Base-by-base conservation (phyloP, 768 basidiomycete genomes). In the Calocybe cyanea region DNA sequence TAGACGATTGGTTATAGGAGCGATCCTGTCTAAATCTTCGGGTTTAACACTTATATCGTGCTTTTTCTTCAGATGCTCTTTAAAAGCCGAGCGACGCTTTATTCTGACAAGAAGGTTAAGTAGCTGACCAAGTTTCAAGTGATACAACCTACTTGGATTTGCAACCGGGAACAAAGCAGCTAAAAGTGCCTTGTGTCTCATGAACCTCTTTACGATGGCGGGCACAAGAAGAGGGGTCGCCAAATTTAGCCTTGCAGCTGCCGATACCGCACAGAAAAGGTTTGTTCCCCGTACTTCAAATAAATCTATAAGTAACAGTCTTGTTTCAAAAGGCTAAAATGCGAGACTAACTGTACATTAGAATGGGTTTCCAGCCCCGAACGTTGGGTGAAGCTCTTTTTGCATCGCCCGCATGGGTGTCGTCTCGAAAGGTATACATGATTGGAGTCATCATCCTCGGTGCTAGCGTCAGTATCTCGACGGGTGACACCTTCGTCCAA, bases 151-250 rank as follows among this genome's bases (percentile, higher is more conserved):
- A 80, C 80, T 62, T 71, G 40, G 77, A 77, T 35, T 56, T 63
- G 51, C 83, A 84, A n/a, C 60, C 58, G 18, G 48, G 38, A 28
- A 65, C 49, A 18, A 71, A 68, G 55, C 83, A 86, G 34, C 55
- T 57, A 51, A 73, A 79, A 20, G 64, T 65, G 20, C 69, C 68
- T 19, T 65, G 48, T 2, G 59, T 59, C 14, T 58, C 52, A 55
- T 87, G 85, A 2, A 68, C 75, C 61, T 86, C 83, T 56, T 74
- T 78, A 45, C 72, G 68, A 54, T 87, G 85, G 7, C 85, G 80
- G 23, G 76, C 66, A 51, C 80, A 68, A 36, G 85, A 86, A 0
- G 85, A 87, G 9, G 83, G 85, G 54, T 87, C 85, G 11, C 78
- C 78, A 52, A 87, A 87, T 11, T 66, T 60, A 23, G 73, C 67